Percentiles rank a stretch among this genome's conserved stretches.
These are phyloP conservation scores for Craterostigma plantagineum DNA, from an alignment of 257 asterid genomes.

Conservation along the genomic window DNA sequence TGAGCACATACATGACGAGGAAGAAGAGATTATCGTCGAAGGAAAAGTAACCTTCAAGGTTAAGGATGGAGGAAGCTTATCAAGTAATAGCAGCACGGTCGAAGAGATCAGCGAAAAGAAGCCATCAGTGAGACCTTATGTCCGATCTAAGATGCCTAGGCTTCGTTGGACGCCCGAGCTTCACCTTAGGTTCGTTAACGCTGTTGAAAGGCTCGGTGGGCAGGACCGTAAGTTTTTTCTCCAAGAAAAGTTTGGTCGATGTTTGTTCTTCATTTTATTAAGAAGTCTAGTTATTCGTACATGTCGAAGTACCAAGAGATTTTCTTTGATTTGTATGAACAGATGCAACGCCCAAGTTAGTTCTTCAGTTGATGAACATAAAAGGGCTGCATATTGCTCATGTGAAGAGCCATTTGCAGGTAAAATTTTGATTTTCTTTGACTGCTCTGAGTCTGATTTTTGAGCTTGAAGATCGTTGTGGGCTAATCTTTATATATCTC, in stretches of 20 bases:
- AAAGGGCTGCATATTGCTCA: not conserved
- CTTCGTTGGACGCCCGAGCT: slow-evolving; percentile 2
- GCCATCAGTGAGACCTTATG: not conserved
- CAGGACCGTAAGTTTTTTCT: not conserved
- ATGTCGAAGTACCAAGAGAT: too few species aligned
- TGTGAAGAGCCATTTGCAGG: slow-evolving; percentile 3
- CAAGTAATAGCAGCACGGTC: too few species aligned
- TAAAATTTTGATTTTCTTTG: not conserved
- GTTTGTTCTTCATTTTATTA: too few species aligned
- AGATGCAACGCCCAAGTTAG: slow-evolving; percentile 1
- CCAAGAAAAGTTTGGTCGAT: not conserved
- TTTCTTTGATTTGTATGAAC: not conserved
- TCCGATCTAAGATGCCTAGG: not conserved
- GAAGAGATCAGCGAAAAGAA: too few species aligned
- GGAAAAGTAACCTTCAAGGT: too few species aligned
- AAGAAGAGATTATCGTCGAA: too few species aligned
- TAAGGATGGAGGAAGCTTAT: too few species aligned
- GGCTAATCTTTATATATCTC: not conserved
- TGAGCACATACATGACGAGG: too few species aligned
- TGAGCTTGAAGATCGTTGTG: not conserved
- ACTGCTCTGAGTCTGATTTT: not conserved
- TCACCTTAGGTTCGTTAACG: not conserved
- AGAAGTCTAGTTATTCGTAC: too few species aligned
- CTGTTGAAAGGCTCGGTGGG: not conserved
- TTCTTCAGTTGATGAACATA: not conserved